Percentiles rank a stretch among this genome's conserved stretches.
Conservation (phyloP, 768 basidiomycete species). For the Xerocomus brunneocitrinus region DNA sequence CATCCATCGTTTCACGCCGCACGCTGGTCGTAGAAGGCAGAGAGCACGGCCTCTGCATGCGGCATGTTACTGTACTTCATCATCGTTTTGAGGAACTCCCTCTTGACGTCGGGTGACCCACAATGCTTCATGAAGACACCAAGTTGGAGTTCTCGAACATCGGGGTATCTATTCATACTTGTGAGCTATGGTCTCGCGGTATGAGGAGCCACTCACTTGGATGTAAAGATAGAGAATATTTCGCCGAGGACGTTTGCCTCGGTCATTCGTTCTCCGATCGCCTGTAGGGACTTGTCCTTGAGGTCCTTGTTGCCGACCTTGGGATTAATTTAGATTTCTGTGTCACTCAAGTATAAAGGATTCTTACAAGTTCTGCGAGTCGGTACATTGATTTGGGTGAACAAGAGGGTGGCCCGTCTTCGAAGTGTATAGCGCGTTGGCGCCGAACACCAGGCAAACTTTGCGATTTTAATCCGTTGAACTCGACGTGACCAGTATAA, state of each 20-base stretch:
- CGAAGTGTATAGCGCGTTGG: neutral
- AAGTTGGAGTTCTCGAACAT: constrained; percentile 3
- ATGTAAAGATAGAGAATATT: constrained; percentile 25
- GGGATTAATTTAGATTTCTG: neutral
- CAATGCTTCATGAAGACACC: constrained; percentile 1
- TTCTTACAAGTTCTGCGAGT: constrained; percentile 29
- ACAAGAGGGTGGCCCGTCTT: constrained; percentile 16
- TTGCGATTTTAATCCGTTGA: constrained; percentile 13
- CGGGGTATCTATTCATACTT: constrained; percentile 6
- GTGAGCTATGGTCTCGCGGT: neutral
- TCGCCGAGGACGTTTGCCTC: constrained; percentile 22
- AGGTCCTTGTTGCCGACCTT: constrained; percentile 19
- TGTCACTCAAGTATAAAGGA: neutral
- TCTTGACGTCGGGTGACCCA: neutral
- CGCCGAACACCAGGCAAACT: neutral
- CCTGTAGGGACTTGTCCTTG: constrained; percentile 14
- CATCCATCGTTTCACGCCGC: neutral
- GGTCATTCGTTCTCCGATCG: constrained; percentile 15
- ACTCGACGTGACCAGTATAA: constrained; percentile 15
- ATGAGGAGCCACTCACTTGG: constrained; percentile 10
- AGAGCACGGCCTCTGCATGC: constrained; percentile 5
- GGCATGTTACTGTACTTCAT: neutral
- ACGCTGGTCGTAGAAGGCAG: constrained; percentile 15
- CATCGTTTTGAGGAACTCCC: neutral
- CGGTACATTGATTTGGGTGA: constrained; percentile 38